Conservation (phyloP, 2,329 filamentous ascomycete genomes). For the Fusarium proliferatum region DNA sequence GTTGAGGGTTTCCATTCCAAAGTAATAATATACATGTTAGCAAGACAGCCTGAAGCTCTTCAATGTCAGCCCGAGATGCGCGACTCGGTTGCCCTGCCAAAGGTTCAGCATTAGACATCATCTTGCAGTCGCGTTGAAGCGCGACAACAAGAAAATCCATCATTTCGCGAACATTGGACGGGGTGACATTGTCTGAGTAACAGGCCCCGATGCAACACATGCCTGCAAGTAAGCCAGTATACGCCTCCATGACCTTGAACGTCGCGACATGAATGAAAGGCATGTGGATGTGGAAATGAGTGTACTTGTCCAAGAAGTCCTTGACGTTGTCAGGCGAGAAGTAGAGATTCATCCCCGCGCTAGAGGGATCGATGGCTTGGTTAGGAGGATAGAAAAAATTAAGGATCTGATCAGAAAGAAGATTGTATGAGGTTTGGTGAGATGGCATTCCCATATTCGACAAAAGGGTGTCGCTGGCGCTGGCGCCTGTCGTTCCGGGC, state of each 20-base stretch:
- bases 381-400: conserved; percentile 65
- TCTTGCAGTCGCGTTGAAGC: conserved; percentile 66
- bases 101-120: conserved; percentile 50
- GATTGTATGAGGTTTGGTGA: conserved; percentile 63
- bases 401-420: conserved; percentile 66
- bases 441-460: conserved; percentile 61
- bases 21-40: conserved; percentile 71
- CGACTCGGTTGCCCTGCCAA: conserved; percentile 41
- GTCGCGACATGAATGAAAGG: conserved; percentile 78
- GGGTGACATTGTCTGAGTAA: conserved; percentile 72
- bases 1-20: conserved; percentile 76
- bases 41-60: conserved; percentile 75
- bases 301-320: conserved; percentile 77
- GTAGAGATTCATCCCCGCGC: conserved; percentile 68
- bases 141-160: conserved; percentile 72
- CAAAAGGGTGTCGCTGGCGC: conserved; percentile 59
- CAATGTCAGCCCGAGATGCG: conserved; percentile 58
- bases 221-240: conserved; percentile 73
- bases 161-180: conserved; percentile 72
- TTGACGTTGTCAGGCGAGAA: conserved; percentile 76
- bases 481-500: conserved; percentile 60
- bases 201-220: conserved; percentile 81
- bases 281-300: conserved; percentile 79
- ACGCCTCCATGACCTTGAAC: conserved; percentile 73
- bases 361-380: conserved; percentile 61